phyloP scores from a whole-genome alignment of 352 stramenopile species.

The Globisporangium megalacanthum region DNA sequence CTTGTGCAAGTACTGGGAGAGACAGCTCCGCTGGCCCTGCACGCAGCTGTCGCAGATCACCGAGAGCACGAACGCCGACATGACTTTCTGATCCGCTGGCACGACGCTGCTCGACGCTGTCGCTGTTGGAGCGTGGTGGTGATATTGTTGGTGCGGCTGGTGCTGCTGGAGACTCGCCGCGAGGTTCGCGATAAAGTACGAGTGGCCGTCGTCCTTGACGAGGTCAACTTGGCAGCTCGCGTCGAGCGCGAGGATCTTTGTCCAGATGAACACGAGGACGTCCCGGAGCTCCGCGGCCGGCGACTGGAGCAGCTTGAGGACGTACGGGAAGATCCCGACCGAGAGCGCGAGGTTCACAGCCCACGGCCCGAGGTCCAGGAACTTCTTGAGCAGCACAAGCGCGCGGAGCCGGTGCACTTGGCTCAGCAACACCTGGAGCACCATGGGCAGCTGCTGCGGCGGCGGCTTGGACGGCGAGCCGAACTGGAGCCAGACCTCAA shows the following conservation, averaged over 20 bases:
- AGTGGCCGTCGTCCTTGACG: constrained; percentile 94
- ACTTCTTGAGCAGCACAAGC: constrained; percentile 93
- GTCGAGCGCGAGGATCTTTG: constrained; percentile 96
- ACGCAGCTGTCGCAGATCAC: constrained; percentile 92
- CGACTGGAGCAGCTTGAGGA: constrained; percentile 97
- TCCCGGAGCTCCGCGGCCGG: constrained; percentile 94
- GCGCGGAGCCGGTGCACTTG: constrained; percentile 96
- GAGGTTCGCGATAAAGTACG: constrained; percentile 96
- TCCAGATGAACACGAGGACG: constrained; percentile 91
- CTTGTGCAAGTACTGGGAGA: constrained; percentile 87
- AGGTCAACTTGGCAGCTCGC: constrained; percentile 94
- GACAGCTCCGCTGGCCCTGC: constrained; percentile 90
- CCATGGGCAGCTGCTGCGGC: constrained; percentile 97
- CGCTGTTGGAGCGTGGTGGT: constrained; percentile 9
- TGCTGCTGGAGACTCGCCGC: constrained; percentile 63
- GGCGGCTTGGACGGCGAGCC: constrained; percentile 83
- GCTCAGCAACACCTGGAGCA: constrained; percentile 96
- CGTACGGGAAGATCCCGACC: constrained; percentile 98
- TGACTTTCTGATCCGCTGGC: constrained; percentile 90
- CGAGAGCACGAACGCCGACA: constrained; percentile 95
- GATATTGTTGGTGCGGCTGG: constrained; percentile 8
- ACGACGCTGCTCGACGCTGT: constrained; percentile 30
- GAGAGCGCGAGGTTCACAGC: constrained; percentile 90
- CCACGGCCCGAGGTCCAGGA: constrained; percentile 94
- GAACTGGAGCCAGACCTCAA: constrained; percentile 99